Percentiles rank a stretch among this genome's conserved stretches.
These are phyloP conservation scores for Paramecium sonneborni DNA, from an alignment of 73 alveolate species.

Conservation along the genomic window DNA sequence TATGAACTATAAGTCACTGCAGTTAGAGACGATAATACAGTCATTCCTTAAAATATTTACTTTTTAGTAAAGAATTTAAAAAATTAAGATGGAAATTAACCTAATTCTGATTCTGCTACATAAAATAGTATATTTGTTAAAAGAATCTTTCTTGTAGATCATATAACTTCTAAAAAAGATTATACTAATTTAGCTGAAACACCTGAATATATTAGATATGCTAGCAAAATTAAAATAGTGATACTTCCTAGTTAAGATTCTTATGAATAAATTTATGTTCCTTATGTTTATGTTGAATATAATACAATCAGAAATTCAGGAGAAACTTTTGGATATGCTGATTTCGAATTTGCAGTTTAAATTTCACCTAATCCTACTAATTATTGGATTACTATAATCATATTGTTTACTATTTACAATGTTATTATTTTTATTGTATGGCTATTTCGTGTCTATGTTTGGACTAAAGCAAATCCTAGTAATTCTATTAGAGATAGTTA, in stretches of 20 bases:
- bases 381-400: constrained; percentile 37
- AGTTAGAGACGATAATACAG: background rate
- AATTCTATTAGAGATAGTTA: background rate
- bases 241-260: background rate
- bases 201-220: background rate
- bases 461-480: constrained; percentile 62
- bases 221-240: background rate
- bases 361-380: background rate
- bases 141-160: background rate
- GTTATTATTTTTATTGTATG: background rate
- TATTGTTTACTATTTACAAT: background rate
- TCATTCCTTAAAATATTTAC: background rate
- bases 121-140: background rate
- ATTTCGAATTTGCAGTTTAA: background rate
- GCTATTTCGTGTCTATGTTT: constrained; percentile 28
- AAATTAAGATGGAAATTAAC: background rate
- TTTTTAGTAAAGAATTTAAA: background rate
- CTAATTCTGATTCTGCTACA: background rate
- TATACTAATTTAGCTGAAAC: background rate
- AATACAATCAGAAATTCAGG: background rate
- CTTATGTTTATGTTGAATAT: constrained; percentile 16
- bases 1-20: background rate
- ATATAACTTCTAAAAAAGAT: background rate
- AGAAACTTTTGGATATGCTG: constrained; percentile 16
- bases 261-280: background rate